These are phyloP conservation scores for Trypanosoma scelopori DNA, from an alignment of 208 protist genomes.

Conservation along the genomic window DNA sequence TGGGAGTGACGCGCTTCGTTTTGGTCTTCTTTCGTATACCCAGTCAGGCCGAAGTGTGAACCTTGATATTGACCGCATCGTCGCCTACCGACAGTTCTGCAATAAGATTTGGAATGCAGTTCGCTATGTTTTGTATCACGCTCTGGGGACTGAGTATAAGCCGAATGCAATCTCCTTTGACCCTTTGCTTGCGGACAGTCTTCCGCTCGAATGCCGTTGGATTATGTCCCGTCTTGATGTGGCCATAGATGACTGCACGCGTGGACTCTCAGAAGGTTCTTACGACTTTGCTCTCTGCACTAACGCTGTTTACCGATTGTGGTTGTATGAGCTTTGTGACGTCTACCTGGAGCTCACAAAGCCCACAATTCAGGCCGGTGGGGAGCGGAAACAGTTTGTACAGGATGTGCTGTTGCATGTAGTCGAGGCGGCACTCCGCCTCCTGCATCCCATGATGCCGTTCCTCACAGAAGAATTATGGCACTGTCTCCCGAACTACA, in stretches of 20 bases:
- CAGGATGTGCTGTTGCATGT: constrained; percentile 92
- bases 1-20: constrained; percentile 99
- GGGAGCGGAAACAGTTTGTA: constrained; percentile 70
- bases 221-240: constrained; percentile 93
- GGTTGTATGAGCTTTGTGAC: constrained; percentile 98
- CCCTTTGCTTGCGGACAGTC: constrained; percentile 31
- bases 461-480: constrained; percentile 99
- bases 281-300: constrained; percentile 95
- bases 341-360: constrained; percentile 96
- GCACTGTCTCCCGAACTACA: constrained; percentile 93
- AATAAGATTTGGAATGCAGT: constrained; percentile 99
- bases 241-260: constrained; percentile 71
- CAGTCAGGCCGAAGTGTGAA: constrained; percentile 95
- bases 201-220: constrained; percentile 95
- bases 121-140: constrained; percentile 94
- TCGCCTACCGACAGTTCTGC: constrained; percentile 98
- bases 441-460: constrained; percentile 99
- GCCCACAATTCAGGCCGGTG: constrained; percentile 83
- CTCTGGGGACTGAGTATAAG: constrained; percentile 77
- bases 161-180: constrained; percentile 53
- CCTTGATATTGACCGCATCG: constrained; percentile 97
- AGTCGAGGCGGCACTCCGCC: constrained; percentile 91
- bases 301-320: constrained; percentile 95
- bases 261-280: constrained; percentile 59
- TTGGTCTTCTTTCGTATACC: constrained; percentile 98